Conservation (phyloP, 169 alveolate species). For the Cryptosporidium xiaoi region DNA sequence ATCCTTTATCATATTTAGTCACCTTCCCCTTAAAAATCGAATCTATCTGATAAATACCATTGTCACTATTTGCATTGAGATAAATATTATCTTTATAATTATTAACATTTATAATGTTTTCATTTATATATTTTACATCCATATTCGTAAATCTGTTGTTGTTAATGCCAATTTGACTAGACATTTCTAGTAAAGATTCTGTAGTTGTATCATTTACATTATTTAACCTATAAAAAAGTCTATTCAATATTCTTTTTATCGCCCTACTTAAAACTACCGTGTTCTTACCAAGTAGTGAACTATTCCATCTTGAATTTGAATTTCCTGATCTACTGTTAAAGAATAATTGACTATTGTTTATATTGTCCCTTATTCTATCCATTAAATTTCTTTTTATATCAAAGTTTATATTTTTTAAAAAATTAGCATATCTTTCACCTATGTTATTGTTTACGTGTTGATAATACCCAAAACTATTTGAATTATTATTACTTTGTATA, state of each 20-base stretch:
- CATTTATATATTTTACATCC: not conserved
- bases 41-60: not conserved
- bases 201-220: slow-evolving; percentile 31
- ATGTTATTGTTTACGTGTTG: not conserved
- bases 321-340: not conserved
- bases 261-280: slow-evolving; percentile 5
- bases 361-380: not conserved
- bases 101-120: not conserved
- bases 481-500: slow-evolving; percentile 2
- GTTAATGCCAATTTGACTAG: not conserved
- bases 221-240: not conserved
- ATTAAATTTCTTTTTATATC: not conserved
- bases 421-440: not conserved
- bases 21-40: not conserved
- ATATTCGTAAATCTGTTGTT: not conserved
- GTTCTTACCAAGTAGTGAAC: slow-evolving; percentile 37
- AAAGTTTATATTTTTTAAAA: not conserved
- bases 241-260: slow-evolving; percentile 18
- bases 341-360: not conserved
- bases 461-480: not conserved
- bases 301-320: slow-evolving; percentile 30
- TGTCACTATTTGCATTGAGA: not conserved
- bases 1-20: slow-evolving; percentile 24
- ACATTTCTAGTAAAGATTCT: slow-evolving; percentile 11
- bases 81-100: not conserved